Evolutionary conservation across 106 monocot genomes (phyloP).

Genomic region (Cymbidium sinense): DNA sequence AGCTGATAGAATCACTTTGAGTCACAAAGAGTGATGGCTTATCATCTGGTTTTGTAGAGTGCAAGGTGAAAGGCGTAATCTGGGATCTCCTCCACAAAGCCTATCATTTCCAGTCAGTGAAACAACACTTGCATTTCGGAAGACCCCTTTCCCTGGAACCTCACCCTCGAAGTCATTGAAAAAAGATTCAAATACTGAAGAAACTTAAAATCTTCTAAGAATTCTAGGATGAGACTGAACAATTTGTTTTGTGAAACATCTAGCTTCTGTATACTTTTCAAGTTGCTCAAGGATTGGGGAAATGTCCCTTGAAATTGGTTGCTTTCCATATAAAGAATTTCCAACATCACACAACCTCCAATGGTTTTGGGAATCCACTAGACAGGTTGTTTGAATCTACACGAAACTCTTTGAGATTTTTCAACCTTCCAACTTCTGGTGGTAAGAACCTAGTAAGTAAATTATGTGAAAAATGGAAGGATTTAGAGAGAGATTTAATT

Average conservation of each 20-base stretch:
- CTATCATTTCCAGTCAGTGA: conserved; percentile 17
- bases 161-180: conserved; percentile 26
- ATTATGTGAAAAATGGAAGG: conserved; percentile 15
- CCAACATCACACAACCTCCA: not conserved
- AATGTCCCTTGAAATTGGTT: conserved; percentile 16
- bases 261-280: not conserved
- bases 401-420: not conserved
- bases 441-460: conserved; percentile 7
- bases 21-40: not conserved
- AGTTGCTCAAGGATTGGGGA: not conserved
- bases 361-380: conserved; percentile 3
- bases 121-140: conserved; percentile 2
- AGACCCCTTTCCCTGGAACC: conserved; percentile 10
- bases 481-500: not conserved
- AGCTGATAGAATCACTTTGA: not conserved
- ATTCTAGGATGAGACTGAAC: conserved; percentile 5
- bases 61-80: conserved; percentile 21
- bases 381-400: conserved; percentile 3
- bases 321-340: conserved; percentile 8
- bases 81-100: conserved; percentile 12
- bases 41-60: not conserved
- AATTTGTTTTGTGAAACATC: conserved; percentile 19
- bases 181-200: conserved; percentile 18
- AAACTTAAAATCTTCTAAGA: not conserved
- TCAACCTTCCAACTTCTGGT: conserved; percentile 7